phyloP scores from a whole-genome alignment of 257 asterid species.

The Fraxinus americana region DNA sequence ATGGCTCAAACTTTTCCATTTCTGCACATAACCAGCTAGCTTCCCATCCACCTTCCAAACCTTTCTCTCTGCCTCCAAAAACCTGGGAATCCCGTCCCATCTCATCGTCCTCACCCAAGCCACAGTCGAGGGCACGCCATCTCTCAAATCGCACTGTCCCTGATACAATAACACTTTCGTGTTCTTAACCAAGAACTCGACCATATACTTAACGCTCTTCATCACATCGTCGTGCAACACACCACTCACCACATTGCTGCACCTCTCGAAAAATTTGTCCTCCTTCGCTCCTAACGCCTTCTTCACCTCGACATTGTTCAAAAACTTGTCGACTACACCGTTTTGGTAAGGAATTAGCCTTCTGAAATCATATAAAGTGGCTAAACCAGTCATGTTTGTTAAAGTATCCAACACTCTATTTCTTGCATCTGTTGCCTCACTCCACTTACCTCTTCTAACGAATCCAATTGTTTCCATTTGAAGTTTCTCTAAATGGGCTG shows the following conservation, averaged over 20 bases:
- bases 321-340: slow-evolving; percentile 45
- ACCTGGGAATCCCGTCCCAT: slow-evolving; percentile 55
- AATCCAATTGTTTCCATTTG: slow-evolving; percentile 41
- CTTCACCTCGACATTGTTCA: slow-evolving; percentile 53
- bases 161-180: slow-evolving; percentile 70
- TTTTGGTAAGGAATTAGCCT: slow-evolving; percentile 64
- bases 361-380: slow-evolving; percentile 65
- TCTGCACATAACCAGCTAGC: slow-evolving; percentile 87
- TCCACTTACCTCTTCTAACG: slow-evolving; percentile 50
- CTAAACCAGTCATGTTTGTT: slow-evolving; percentile 71
- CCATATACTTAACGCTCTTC: slow-evolving; percentile 82
- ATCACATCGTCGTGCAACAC: slow-evolving; percentile 68
- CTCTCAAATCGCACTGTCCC: slow-evolving; percentile 77
- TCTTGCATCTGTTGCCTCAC: slow-evolving; percentile 55
- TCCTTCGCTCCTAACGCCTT: slow-evolving; percentile 57
- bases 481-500: slow-evolving; percentile 46
- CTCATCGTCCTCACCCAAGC: slow-evolving; percentile 75
- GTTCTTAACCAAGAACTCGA: slow-evolving; percentile 59
- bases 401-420: slow-evolving; percentile 32
- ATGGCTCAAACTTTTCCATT: slow-evolving; percentile 55
- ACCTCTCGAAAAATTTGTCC: slow-evolving; percentile 36
- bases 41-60: slow-evolving; percentile 57
- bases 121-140: slow-evolving; percentile 61
- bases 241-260: slow-evolving; percentile 53
- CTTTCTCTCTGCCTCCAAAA: slow-evolving; percentile 63